Percentiles rank a stretch among this genome's conserved stretches.
phyloP scores from a whole-genome alignment of 192 early-diverging fungal genomes.

The Phlyctochytrium bullatum region DNA sequence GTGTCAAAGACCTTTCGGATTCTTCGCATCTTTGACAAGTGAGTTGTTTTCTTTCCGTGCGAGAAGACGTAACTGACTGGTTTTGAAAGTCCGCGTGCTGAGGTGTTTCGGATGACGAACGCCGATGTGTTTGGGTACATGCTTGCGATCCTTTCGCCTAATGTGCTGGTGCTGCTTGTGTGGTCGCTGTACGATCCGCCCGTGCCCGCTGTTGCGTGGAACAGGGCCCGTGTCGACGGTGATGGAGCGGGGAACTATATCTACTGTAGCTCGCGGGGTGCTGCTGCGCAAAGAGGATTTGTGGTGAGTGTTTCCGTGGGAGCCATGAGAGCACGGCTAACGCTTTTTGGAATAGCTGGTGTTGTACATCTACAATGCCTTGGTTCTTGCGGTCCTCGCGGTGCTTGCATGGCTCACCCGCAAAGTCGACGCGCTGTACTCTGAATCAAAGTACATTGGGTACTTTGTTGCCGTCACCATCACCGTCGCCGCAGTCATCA shows the following conservation, averaged over 20 bases:
- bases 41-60: neutral
- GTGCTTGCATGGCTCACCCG: neutral
- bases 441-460: too few relatives aligned
- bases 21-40: too few relatives aligned
- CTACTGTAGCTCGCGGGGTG: neutral
- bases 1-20: too few relatives aligned
- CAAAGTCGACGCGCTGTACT: neutral
- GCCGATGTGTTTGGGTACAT: neutral
- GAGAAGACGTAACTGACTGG: neutral
- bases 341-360: too few relatives aligned
- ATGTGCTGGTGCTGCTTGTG: neutral
- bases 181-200: neutral
- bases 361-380: neutral
- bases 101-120: neutral
- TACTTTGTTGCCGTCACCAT: neutral
- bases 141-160: too few relatives aligned
- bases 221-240: neutral
- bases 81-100: neutral
- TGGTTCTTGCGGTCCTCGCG: neutral
- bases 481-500: neutral
- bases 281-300: neutral
- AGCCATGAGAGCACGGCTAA: too few relatives aligned
- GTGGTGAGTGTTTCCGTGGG: too few relatives aligned
- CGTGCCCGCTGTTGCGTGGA: too few relatives aligned
- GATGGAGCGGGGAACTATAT: neutral